Evolutionary conservation across 495 filamentous ascomycete genomes (phyloP), one percentile per base, ranked within the genome.

Genomic region (Emericellopsis terricola): DNA sequence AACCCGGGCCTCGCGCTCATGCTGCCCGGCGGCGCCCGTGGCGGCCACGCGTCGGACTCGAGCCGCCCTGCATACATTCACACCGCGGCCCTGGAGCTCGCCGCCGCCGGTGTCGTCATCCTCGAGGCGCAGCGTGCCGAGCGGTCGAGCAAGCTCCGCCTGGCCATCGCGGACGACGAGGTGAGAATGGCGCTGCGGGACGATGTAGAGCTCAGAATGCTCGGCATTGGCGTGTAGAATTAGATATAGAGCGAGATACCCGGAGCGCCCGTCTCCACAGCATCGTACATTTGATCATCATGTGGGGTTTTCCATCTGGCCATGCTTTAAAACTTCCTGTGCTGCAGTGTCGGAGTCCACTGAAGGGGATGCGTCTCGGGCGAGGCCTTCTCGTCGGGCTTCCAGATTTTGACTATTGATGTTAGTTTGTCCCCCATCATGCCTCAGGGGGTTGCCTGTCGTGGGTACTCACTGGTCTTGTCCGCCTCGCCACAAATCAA

Each of bases 401-500:
- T 89, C 89, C 89, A 99, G 37, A 99, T 65, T 69, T 99, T 96
- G 54, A 99, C 67, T 71, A 24, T 59, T 14, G 24, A 14, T 23
- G 15, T 11, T 0, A 15, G 39, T 60, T 48, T 59, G 56, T 28
- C 18, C 6, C 11, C 23, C 6, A 11, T 14, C 2, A 1, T 1
- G 5, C 29, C 16, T 8, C 4, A 37, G 19, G 14, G 15, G 15
- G 28, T 28, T 8, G 8, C 2, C 29, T 19, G 27, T 18, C 20
- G 24, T 6, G 38, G 15, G 19, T 30, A 59, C 64, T 56, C 50
- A 70, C 67, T 82, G 0, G 85, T 94, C 66, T 99, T 99, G 53
- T 99, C 91, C 10, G 83, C 81, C 56, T 96, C 91, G 20, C 91
- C 91, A 11, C 77, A 82, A 39, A 99, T 87, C 43, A 99, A 60